phyloP scores from a whole-genome alignment of 345 rosid species.

The Firmiana major region DNA sequence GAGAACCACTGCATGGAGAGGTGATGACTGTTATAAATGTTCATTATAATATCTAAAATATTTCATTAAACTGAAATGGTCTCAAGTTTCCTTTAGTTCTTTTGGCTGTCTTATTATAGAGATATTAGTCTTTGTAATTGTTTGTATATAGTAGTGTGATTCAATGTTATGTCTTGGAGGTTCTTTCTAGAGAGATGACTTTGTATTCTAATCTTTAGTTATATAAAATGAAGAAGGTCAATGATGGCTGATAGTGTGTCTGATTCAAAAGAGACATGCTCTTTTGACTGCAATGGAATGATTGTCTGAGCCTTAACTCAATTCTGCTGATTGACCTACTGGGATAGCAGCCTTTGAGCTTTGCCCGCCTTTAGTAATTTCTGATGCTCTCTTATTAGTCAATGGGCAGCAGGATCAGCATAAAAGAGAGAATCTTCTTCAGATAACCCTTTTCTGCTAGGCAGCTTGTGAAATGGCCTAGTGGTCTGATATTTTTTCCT shows the following conservation, averaged over 20 bases:
- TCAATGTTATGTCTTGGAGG: constrained; percentile 9
- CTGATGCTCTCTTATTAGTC: background rate
- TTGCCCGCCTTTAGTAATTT: background rate
- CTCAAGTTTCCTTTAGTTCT: background rate
- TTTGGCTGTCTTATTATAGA: background rate
- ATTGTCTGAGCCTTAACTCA: background rate
- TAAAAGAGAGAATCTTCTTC: background rate
- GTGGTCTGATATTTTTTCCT: too few relatives aligned
- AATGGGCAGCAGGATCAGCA: background rate
- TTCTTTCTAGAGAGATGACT: background rate
- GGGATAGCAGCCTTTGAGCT: background rate
- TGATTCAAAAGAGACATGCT: background rate
- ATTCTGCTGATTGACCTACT: background rate
- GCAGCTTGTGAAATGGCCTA: background rate
- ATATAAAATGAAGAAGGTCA: background rate
- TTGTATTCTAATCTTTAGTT: background rate
- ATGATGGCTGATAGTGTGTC: background rate
- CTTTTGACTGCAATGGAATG: background rate
- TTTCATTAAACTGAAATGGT: background rate
- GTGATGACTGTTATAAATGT: constrained; percentile 29
- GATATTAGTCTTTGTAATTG: background rate
- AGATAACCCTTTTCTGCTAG: background rate
- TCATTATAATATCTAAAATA: background rate
- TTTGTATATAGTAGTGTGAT: background rate
- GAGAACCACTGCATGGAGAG: constrained; percentile 98